Evolutionary conservation across 2,329 filamentous ascomycete genomes (phyloP).

Genomic region (Phyllachora maydis): DNA sequence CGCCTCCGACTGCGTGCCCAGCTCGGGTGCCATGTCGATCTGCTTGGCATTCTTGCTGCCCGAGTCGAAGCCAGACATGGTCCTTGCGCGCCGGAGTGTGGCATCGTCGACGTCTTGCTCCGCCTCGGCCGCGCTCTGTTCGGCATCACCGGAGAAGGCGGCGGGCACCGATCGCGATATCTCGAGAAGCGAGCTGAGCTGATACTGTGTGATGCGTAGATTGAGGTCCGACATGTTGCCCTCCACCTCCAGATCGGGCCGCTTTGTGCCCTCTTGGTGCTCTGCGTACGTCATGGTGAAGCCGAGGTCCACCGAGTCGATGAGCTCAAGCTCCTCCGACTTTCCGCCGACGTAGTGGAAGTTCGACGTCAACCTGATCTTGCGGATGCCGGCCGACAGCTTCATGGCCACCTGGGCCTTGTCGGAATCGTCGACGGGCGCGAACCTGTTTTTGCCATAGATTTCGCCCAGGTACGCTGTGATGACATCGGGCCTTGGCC

Average conservation of each 20-base stretch:
- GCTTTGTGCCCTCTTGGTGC: slow-evolving; percentile 53
- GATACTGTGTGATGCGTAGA: slow-evolving; percentile 70
- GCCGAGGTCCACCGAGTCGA: slow-evolving; percentile 86
- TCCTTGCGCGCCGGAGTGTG: slow-evolving; percentile 26
- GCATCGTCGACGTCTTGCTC: slow-evolving; percentile 49
- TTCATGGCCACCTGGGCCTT: slow-evolving; percentile 66
- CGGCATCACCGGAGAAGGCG: slow-evolving; percentile 59
- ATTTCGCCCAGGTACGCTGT: slow-evolving; percentile 95
- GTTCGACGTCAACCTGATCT: slow-evolving; percentile 75
- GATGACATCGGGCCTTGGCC: slow-evolving; percentile 55
- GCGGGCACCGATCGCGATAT: slow-evolving; percentile 73
- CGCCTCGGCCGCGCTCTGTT: slow-evolving; percentile 52
- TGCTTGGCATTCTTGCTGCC: slow-evolving; percentile 16
- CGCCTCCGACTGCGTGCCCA: slow-evolving; percentile 43
- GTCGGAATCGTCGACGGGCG: slow-evolving; percentile 59
- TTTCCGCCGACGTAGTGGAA: slow-evolving; percentile 57
- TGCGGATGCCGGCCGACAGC: slow-evolving; percentile 74
- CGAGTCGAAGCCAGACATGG: slow-evolving; percentile 15
- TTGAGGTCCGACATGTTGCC: slow-evolving; percentile 89
- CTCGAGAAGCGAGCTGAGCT: slow-evolving; percentile 75
- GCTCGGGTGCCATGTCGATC: slow-evolving; percentile 45
- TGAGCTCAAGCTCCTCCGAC: slow-evolving; percentile 81
- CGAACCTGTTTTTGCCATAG: slow-evolving; percentile 87
- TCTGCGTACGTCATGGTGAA: slow-evolving; percentile 88
- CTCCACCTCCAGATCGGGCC: slow-evolving; percentile 81